Evolutionary conservation across 1,284 basidiomycete species (phyloP).

Genomic region (Cutaneotrichosporon daszewskae): DNA sequence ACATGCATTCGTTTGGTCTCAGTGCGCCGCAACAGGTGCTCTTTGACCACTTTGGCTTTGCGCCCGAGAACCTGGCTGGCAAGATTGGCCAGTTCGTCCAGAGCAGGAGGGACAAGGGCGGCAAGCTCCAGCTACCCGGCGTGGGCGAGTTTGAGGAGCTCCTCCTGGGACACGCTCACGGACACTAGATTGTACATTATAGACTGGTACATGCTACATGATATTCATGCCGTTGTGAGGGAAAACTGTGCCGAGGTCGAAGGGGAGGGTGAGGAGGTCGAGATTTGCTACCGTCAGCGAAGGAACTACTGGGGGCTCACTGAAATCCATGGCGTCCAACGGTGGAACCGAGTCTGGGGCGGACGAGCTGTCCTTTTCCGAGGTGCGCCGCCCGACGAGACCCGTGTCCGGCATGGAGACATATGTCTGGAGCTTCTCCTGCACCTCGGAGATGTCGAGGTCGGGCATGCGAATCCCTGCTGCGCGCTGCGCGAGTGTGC

Average conservation of each 20-base stretch:
- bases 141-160: conserved; percentile 27
- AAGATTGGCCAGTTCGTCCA: conserved; percentile 15
- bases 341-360: no score
- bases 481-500: conserved; percentile 20
- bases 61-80: conserved; percentile 13
- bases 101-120: background rate
- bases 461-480: conserved; percentile 15
- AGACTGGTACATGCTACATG: background rate
- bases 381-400: background rate
- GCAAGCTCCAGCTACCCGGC: conserved; percentile 7
- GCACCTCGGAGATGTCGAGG: conserved; percentile 18
- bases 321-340: background rate
- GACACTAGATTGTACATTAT: background rate
- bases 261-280: conserved; percentile 2
- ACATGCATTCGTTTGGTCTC: conserved; percentile 22
- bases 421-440: conserved; percentile 18
- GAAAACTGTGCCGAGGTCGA: background rate
- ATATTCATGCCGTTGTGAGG: background rate
- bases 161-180: conserved; percentile 9
- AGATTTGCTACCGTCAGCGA: background rate
- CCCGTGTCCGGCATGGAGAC: conserved; percentile 28
- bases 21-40: conserved; percentile 20
- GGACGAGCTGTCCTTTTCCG: no score
- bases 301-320: background rate
- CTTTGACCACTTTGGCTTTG: conserved; percentile 25